A percentile compares a stretch with the other conserved stretches of the same genome.
Evolutionary conservation across 805 yeast species (phyloP).

Genomic region (Starmera amethionina): DNA sequence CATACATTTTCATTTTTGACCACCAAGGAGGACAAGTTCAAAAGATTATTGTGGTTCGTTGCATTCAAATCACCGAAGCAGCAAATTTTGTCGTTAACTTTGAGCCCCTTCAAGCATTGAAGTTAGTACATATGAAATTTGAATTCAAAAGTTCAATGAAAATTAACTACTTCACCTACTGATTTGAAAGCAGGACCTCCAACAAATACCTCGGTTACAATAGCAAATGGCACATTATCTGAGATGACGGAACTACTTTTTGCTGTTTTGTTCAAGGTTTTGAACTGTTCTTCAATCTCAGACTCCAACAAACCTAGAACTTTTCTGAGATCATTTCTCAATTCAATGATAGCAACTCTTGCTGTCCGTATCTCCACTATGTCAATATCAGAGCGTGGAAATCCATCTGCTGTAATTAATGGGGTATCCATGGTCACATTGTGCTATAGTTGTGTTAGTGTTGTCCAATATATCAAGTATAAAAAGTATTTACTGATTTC

Average conservation of each 20-base stretch:
- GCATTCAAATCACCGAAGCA: slow-evolving; percentile 45
- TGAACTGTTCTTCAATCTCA: slow-evolving; percentile 36
- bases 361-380: slow-evolving; percentile 56
- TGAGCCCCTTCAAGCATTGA: slow-evolving; percentile 33
- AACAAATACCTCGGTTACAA: slow-evolving; percentile 36
- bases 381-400: slow-evolving; percentile 78
- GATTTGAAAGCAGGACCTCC: slow-evolving; percentile 48
- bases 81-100: slow-evolving; percentile 42
- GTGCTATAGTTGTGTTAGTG: slow-evolving; percentile 27
- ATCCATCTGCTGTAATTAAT: slow-evolving; percentile 65
- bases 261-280: slow-evolving; percentile 1
- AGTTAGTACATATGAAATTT: not conserved
- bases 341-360: slow-evolving; percentile 53
- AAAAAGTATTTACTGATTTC: not conserved
- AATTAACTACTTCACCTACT: slow-evolving; percentile 7
- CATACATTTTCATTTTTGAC: slow-evolving; percentile 26
- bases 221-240: slow-evolving; percentile 41
- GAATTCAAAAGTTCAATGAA: no score
- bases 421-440: slow-evolving; percentile 55
- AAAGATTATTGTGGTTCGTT: slow-evolving; percentile 43
- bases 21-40: slow-evolving; percentile 34
- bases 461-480: slow-evolving; percentile 3
- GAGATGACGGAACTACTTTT: no score
- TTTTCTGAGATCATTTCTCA: slow-evolving; percentile 57
- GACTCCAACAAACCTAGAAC: slow-evolving; percentile 37